Percentiles rank a stretch among this genome's conserved stretches.
Conservation (phyloP, 257 asterid species). For the Solanum pimpinellifolium region DNA sequence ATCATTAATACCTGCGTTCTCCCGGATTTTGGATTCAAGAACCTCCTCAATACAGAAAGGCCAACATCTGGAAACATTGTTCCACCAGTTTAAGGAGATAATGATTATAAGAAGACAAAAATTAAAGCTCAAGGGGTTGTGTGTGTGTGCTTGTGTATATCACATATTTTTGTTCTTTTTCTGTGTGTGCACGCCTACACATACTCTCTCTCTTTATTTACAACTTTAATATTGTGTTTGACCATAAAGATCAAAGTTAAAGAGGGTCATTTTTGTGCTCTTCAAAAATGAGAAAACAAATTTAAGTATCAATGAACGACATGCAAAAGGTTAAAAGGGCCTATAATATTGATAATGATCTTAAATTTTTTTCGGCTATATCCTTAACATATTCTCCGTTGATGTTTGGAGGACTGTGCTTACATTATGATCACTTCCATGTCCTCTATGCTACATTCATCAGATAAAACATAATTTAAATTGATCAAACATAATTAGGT, state of each 20-base stretch:
- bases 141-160: neutral
- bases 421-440: neutral
- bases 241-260: neutral
- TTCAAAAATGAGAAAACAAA: neutral
- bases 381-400: neutral
- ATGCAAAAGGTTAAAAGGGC: neutral
- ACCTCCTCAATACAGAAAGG: conserved; percentile 76
- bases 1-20: conserved; percentile 41
- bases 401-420: neutral
- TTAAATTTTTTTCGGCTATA: neutral
- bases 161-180: neutral
- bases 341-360: neutral
- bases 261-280: neutral
- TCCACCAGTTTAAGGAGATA: neutral
- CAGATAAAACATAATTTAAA: neutral
- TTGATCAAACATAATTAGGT: neutral
- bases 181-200: neutral
- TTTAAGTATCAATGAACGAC: neutral
- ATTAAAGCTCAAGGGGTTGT: neutral
- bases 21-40: conserved; percentile 49
- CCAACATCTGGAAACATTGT: conserved; percentile 59
- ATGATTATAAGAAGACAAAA: neutral
- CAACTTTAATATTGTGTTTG: neutral
- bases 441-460: neutral
- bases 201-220: neutral